Percentiles rank a stretch among this genome's conserved stretches.
Evolutionary conservation across 2,329 filamentous ascomycete genomes (phyloP).

Genomic region (Hirsutella thompsonii): DNA sequence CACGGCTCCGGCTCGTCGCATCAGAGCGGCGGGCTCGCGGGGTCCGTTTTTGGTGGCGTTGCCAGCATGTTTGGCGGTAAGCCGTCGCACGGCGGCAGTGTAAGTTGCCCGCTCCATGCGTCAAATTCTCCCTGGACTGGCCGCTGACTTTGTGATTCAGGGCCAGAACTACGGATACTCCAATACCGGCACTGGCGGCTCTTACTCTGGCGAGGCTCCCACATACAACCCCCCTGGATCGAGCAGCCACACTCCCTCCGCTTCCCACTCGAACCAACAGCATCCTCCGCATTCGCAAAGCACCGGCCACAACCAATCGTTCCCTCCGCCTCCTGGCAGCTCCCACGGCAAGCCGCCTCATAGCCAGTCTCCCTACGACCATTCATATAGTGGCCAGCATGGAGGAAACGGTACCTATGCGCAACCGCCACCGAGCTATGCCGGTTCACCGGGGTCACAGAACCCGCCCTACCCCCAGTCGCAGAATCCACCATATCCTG

Average conservation of each 20-base stretch:
- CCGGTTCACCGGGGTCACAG: conserved; percentile 5
- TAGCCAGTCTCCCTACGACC: conserved; percentile 8
- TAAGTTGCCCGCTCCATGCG: conserved; percentile 9
- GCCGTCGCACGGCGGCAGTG: conserved; percentile 17
- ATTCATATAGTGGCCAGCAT: conserved; percentile 11
- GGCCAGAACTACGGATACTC: conserved; percentile 52
- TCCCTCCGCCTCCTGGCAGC: conserved; percentile 7
- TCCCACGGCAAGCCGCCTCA: conserved; percentile 4
- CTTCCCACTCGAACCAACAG: conserved; percentile 16
- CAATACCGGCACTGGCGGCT: conserved; percentile 36
- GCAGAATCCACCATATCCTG: conserved; percentile 4
- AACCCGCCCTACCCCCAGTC: conserved; percentile 7
- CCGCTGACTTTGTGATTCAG: conserved; percentile 15
- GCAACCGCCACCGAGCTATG: conserved; percentile 11
- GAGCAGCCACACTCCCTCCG: conserved; percentile 9
- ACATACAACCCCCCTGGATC: conserved; percentile 23
- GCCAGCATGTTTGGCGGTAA: conserved; percentile 39
- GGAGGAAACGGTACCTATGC: conserved; percentile 8
- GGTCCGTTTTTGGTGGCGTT: conserved; percentile 41
- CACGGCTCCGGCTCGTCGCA: conserved; percentile 21
- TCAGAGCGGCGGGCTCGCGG: conserved; percentile 37
- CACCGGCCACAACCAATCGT: conserved; percentile 10
- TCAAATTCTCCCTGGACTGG: neutral
- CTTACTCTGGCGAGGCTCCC: conserved; percentile 51
- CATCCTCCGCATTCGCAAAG: conserved; percentile 6